Conservation (phyloP, 148 eudicot species). For the Gaultheria prostrata region DNA sequence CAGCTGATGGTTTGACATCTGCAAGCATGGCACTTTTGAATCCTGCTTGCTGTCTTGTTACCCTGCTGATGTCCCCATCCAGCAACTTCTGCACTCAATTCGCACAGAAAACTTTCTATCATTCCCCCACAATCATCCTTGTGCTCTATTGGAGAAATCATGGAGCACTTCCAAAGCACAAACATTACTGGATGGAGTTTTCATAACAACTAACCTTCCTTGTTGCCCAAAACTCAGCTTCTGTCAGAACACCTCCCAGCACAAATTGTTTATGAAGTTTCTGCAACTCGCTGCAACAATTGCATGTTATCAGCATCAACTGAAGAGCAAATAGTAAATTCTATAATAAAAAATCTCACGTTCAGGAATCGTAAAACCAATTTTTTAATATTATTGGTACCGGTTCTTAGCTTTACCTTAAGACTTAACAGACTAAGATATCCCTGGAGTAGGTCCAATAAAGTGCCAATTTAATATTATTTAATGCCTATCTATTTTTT, state of each 20-base stretch:
- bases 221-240: conserved; percentile 97
- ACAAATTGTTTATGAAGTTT: conserved; percentile 89
- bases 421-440: neutral
- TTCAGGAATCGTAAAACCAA: neutral
- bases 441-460: neutral
- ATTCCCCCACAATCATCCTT: neutral
- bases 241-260: conserved; percentile 62
- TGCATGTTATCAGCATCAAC: conserved; percentile 16
- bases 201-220: conserved; percentile 63
- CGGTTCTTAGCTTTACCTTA: neutral
- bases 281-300: conserved; percentile 74
- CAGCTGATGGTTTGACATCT: conserved; percentile 75
- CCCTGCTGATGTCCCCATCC: conserved; percentile 48
- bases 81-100: conserved; percentile 71
- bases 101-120: conserved; percentile 4
- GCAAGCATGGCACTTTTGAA: conserved; percentile 90
- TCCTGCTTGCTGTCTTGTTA: conserved; percentile 66
- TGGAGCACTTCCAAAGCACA: neutral
- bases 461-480: neutral
- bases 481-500: neutral
- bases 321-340: neutral
- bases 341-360: neutral
- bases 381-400: neutral
- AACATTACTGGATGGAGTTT: neutral
- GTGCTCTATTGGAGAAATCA: neutral